phyloP scores from a whole-genome alignment of 352 stramenopile species.

The Pythium myriotylum region DNA sequence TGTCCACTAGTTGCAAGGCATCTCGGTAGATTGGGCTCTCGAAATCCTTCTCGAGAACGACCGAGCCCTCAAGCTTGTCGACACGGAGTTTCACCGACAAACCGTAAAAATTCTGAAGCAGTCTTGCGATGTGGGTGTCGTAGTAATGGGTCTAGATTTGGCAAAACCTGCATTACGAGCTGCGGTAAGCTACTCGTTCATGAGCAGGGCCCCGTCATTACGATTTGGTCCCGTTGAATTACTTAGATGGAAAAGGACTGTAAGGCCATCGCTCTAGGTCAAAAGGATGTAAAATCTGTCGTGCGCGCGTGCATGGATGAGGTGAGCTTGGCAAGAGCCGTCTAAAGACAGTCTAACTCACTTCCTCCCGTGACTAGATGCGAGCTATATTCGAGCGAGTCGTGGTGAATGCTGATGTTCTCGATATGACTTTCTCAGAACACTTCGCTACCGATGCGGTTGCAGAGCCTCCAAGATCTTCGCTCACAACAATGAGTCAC shows the following conservation, averaged over 20 bases:
- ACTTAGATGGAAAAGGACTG: slow-evolving; percentile 92
- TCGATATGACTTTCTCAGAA: slow-evolving; percentile 91
- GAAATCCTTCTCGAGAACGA: too few relatives aligned
- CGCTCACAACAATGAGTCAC: background rate
- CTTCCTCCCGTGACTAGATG: slow-evolving; percentile 50
- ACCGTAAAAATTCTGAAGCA: too few relatives aligned
- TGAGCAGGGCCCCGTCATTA: too few relatives aligned
- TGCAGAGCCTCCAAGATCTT: background rate
- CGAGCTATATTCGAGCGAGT: slow-evolving; percentile 74
- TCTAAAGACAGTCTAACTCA: too few relatives aligned
- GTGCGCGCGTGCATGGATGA: slow-evolving; percentile 87
- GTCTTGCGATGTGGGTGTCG: too few relatives aligned
- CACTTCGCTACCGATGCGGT: slow-evolving; percentile 55
- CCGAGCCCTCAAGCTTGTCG: too few relatives aligned
- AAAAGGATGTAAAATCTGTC: slow-evolving; percentile 78
- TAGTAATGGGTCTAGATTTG: slow-evolving; percentile 96
- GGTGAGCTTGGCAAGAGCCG: too few relatives aligned
- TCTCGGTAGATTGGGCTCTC: too few relatives aligned
- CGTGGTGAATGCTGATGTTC: slow-evolving; percentile 75
- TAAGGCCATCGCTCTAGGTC: slow-evolving; percentile 80
- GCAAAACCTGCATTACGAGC: slow-evolving; percentile 95
- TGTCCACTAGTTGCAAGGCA: too few relatives aligned
- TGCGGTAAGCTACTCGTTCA: slow-evolving; percentile 43
- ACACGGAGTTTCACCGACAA: too few relatives aligned
- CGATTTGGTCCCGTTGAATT: too few relatives aligned